Conservation (phyloP, 192 early-diverging fungal genomes). For the Powellomyces hirtus region DNA sequence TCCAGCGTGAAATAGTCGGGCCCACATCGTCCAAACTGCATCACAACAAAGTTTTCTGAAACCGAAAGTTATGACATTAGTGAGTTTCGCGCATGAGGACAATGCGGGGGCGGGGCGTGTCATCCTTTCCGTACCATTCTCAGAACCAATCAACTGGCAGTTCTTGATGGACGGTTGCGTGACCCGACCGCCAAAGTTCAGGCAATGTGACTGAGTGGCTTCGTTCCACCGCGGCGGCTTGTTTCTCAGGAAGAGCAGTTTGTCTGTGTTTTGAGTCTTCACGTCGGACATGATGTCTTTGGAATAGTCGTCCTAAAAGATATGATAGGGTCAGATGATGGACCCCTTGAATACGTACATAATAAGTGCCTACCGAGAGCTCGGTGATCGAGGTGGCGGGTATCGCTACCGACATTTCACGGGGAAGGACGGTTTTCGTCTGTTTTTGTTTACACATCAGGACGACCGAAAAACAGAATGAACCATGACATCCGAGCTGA, state of each 20-base stretch:
- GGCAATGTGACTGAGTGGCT: conserved; percentile 59
- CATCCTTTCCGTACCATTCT: conserved; percentile 34
- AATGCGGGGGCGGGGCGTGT: background rate
- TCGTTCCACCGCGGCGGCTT: conserved; percentile 69
- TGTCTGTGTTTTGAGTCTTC: conserved; percentile 46
- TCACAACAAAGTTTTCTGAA: conserved; percentile 45
- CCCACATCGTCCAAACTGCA: conserved; percentile 67
- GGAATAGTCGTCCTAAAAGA: conserved; percentile 28
- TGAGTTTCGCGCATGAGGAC: background rate
- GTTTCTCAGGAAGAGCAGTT: conserved; percentile 56
- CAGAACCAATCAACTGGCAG: conserved; percentile 54
- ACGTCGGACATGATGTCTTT: conserved; percentile 57
- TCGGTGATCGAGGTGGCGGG: conserved; percentile 42
- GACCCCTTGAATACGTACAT: too few relatives aligned
- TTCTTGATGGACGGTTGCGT: conserved; percentile 65
- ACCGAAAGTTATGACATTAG: background rate
- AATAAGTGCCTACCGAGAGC: conserved; percentile 31
- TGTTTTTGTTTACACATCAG: conserved; percentile 8
- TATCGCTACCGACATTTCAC: conserved; percentile 57
- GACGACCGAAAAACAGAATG: background rate
- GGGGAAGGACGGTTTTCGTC: conserved; percentile 55
- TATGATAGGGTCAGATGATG: too few relatives aligned
- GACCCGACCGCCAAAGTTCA: conserved; percentile 64
- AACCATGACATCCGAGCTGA: background rate
- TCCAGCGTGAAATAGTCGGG: conserved; percentile 59